phyloP scores from a whole-genome alignment of 2,329 filamentous ascomycete species.

The Aspergillus quadricinctus region DNA sequence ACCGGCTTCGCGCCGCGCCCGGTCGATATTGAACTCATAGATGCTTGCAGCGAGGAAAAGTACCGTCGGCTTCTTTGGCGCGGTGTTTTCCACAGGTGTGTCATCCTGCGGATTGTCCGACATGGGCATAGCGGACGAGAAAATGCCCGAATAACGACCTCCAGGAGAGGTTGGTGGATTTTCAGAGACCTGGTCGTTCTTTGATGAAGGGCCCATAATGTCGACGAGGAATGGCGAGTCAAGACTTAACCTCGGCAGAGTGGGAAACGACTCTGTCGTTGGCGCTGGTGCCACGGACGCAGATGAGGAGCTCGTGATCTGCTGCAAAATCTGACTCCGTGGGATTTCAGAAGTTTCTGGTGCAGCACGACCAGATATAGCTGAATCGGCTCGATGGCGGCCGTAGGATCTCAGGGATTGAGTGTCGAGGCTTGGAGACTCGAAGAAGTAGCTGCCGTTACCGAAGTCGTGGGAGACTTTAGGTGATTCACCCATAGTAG shows the following conservation, averaged over 20 bases:
- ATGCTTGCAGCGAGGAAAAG: slow-evolving; percentile 89
- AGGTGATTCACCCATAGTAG: slow-evolving; percentile 61
- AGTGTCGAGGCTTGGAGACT: slow-evolving; percentile 50
- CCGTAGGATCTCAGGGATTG: slow-evolving; percentile 26
- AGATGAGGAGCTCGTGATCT: slow-evolving; percentile 46
- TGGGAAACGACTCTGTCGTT: slow-evolving; percentile 31
- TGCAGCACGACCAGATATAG: slow-evolving; percentile 45
- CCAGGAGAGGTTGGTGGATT: slow-evolving; percentile 33
- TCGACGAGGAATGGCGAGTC: slow-evolving; percentile 44
- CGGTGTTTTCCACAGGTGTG: slow-evolving; percentile 39
- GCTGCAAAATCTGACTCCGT: slow-evolving; percentile 47
- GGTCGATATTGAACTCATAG: slow-evolving; percentile 96
- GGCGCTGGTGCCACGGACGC: slow-evolving; percentile 10
- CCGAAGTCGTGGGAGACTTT: slow-evolving; percentile 63
- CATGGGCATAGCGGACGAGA: slow-evolving; percentile 82
- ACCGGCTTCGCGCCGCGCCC: slow-evolving; percentile 83
- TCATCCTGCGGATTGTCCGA: slow-evolving; percentile 55
- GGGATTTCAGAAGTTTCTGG: slow-evolving; percentile 54
- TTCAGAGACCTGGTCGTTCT: slow-evolving; percentile 18
- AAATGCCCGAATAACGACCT: slow-evolving; percentile 68
- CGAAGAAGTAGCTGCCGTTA: slow-evolving; percentile 62
- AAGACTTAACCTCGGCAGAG: slow-evolving; percentile 41
- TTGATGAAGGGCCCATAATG: slow-evolving; percentile 30
- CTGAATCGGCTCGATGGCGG: slow-evolving; percentile 55
- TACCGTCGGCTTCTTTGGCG: slow-evolving; percentile 53